Conservation (phyloP, 1,284 basidiomycete genomes). For the Apiotrichum gracile region DNA sequence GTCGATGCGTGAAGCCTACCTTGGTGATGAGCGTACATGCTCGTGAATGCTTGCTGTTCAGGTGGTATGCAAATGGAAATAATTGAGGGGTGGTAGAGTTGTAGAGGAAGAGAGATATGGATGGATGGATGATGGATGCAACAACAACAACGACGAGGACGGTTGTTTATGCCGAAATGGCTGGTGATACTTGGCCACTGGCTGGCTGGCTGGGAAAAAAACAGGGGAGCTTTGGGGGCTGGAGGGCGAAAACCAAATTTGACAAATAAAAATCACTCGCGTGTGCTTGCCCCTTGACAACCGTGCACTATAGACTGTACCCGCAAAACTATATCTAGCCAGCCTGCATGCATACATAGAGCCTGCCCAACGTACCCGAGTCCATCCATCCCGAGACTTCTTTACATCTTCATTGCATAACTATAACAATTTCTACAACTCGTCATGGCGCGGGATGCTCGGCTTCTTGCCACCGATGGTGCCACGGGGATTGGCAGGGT, state of each 20-base stretch:
- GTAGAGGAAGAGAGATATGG: not conserved
- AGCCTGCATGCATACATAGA: no score
- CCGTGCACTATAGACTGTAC: no score
- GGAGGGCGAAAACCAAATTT: not conserved
- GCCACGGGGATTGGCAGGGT: constrained; percentile 15
- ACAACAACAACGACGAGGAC: not conserved
- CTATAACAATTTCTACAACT: constrained; percentile 2
- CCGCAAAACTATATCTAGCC: no score
- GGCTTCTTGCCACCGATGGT: constrained; percentile 14
- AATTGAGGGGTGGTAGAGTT: not conserved
- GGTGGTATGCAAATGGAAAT: not conserved
- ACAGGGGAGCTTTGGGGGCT: no score
- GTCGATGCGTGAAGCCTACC: not conserved
- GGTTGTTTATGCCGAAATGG: not conserved
- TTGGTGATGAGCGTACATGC: not conserved
- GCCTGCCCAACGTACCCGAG: no score
- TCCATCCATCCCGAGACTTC: no score
- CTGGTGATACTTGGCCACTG: no score
- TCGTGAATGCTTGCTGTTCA: no score
- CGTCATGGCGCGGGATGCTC: constrained; percentile 13
- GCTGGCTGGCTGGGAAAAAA: no score
- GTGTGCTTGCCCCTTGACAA: no score
- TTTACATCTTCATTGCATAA: no score
- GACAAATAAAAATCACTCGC: not conserved
- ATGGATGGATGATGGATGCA: not conserved